Base-by-base conservation (phyloP, 345 rosid genomes). In the Melastoma malabathricum region DNA sequence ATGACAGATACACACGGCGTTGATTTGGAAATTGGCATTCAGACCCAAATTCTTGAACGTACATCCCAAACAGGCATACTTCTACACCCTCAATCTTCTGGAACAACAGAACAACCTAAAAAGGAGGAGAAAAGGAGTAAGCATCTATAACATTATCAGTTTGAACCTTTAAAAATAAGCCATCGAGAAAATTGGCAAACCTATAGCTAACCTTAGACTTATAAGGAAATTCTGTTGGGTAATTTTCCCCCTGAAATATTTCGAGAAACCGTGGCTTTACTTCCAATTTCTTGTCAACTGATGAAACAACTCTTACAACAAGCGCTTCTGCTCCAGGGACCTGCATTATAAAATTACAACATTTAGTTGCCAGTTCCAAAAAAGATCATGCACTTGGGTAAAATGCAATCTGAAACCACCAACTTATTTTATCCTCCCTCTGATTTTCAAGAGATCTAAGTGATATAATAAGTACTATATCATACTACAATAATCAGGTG, bases 51-150 rank as follows among this genome's bases (percentile, higher is more conserved):
- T 93, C 99, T 72, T 93, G 99, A 62, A 93, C 99, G 58, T 93
- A 93, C 95, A 93, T 84, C 57, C 99, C 97, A 68, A 88, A 93
- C 38, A 93, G 66, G 75, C 99, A 88, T 16, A 93, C 99, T 74
- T 93, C 99, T 55, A 88, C 99, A 43, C 99, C 99, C 75, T 93
- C 97, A 61, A 93, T 93, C 86, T 81, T 93, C 76, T 93, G 99
- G 75, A 93, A 88, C 68, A 93, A 65, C 60, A 93, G 60, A 76
- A 93, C 57, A 23, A 87, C 99, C 97, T 92, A 78, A 64, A 64
- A 80, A 61, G 66, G 62, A 47, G 25, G 57, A 54, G 51, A 13
- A 13, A 18, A 34, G 12, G 12, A 6, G 41, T 34, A 34, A 34
- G 41, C 0, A 2, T 34, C 41, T 12, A 34, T 34, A 34, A 7